Base-by-base conservation (phyloP, 2,329 filamentous ascomycete species). In the Mycosphaerelloides madeirae region DNA sequence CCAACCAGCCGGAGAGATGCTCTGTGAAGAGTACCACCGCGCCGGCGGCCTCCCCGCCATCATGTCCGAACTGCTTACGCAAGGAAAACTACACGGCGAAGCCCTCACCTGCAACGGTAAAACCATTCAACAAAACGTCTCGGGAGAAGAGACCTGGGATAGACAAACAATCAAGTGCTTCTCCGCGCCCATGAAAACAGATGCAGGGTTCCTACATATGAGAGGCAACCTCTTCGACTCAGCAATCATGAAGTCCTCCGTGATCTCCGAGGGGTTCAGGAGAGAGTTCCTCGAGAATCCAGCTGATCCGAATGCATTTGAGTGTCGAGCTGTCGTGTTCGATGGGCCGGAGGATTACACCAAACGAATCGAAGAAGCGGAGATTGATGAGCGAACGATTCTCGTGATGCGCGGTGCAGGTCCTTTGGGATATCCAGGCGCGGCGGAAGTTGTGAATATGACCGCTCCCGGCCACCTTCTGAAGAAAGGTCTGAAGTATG, bases 1-100 rank as follows among this genome's bases (percentile, higher is more conserved):
- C 64, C 73, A 77, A 52, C 76, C 76, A 0, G 73, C 75, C 0
- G 76, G 76, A 3, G 70, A 77, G 47, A 70, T 72, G 46, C 64
- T 78, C 2, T 68, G 74, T 29, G 75, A 78, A 54, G 75, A 79
- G 43, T 78, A 76, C 49, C 73, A 71, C 59, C 71, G 73, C 16
- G 74, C 75, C 5, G 75, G 76, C 3, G 75, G 75, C 3, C 62
- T 78, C 2, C 75, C 71, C 0, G 73, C 76, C 6, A 66, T 79
- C 31, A 71, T 78, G 65, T 74, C 74, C 2, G 75, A 78, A 52
- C 63, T 79, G 14, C 60, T 77, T 5, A 71, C 72, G 19, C 69
- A 69, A 9, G 68, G 69, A 1, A 72, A 71, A 46, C 56, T 78
- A 11, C 65, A 77, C 46, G 62, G 61, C 1, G 59, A 67, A 31